Evolutionary conservation across 306 rosid species (phyloP).

Genomic region (Citrullus colocynthis): DNA sequence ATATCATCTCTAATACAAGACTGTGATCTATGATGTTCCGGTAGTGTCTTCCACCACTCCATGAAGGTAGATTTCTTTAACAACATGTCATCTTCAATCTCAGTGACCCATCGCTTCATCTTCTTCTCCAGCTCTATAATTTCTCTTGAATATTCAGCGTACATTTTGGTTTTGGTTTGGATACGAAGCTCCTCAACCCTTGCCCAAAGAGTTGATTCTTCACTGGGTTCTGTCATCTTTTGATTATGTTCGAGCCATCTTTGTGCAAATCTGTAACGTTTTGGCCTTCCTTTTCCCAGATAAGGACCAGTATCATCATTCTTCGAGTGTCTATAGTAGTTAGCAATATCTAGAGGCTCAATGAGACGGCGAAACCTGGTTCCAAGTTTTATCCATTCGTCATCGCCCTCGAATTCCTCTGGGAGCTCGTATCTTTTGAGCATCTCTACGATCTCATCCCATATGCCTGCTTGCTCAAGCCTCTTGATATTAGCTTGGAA

Average conservation of each 20-base stretch:
- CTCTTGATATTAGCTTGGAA: constrained; percentile 66
- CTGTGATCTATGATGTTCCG: constrained; percentile 11
- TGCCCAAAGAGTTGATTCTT: constrained; percentile 63
- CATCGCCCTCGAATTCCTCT: constrained; percentile 48
- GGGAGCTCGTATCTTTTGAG: constrained; percentile 55
- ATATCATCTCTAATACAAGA: constrained; percentile 13
- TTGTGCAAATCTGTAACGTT: constrained; percentile 41
- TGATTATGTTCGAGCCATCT: constrained; percentile 49
- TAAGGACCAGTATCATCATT: constrained; percentile 52
- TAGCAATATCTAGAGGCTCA: constrained; percentile 78
- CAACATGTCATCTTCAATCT: constrained; percentile 27
- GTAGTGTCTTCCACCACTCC: constrained; percentile 37
- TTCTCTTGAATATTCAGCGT: not conserved
- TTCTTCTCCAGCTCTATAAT: constrained; percentile 15
- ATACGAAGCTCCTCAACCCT: constrained; percentile 52
- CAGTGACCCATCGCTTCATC: constrained; percentile 23
- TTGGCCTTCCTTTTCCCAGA: constrained; percentile 42
- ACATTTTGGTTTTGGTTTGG: not conserved
- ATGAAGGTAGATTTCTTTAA: constrained; percentile 27
- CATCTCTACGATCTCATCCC: constrained; percentile 71
- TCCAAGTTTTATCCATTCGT: constrained; percentile 33
- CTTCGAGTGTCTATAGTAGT: constrained; percentile 61
- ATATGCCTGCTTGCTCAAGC: constrained; percentile 46
- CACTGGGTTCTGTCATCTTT: not conserved
- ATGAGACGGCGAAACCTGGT: constrained; percentile 42